phyloP scores from a whole-genome alignment of 1,139 yeast species.

The Kluyveromyces sp. region DNA sequence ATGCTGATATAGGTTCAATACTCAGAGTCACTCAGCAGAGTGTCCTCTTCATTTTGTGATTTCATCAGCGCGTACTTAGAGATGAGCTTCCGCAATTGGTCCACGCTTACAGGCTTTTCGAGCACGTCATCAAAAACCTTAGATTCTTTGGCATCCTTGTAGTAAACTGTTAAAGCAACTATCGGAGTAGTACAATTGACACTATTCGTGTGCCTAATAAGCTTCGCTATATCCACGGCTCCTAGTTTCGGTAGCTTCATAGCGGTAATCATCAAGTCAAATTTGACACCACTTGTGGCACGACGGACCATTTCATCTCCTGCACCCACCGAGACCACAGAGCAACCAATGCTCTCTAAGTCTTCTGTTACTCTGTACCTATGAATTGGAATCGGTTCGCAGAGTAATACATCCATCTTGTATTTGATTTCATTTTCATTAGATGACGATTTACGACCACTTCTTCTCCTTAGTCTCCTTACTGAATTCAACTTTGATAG shows the following conservation, averaged over 20 bases:
- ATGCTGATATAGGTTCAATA: background rate
- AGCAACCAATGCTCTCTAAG: slow-evolving; percentile 68
- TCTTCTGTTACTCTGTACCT: slow-evolving; percentile 61
- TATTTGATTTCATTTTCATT: slow-evolving; percentile 18
- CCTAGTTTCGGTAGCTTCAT: slow-evolving; percentile 57
- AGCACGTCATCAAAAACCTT: slow-evolving; percentile 64
- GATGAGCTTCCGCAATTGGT: slow-evolving; percentile 35
- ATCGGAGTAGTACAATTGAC: slow-evolving; percentile 72
- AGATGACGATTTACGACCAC: slow-evolving; percentile 24
- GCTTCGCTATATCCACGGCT: slow-evolving; percentile 69
- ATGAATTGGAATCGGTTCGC: slow-evolving; percentile 83
- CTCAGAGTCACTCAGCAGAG: slow-evolving; percentile 29
- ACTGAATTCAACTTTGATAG: slow-evolving; percentile 26
- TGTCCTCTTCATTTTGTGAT: slow-evolving; percentile 29
- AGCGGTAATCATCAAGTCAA: slow-evolving; percentile 78
- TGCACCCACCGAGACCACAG: slow-evolving; percentile 68
- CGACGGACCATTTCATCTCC: slow-evolving; percentile 81
- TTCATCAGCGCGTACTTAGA: slow-evolving; percentile 29
- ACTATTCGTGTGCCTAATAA: slow-evolving; percentile 71
- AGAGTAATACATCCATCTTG: slow-evolving; percentile 59
- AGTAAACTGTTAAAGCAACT: slow-evolving; percentile 67
- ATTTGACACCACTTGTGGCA: slow-evolving; percentile 76
- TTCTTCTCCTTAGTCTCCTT: slow-evolving; percentile 25
- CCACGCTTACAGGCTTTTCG: slow-evolving; percentile 63
- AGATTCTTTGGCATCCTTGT: slow-evolving; percentile 55